phyloP scores from a whole-genome alignment of 176 grass and related monocot species.

The Triticum timopheevii region DNA sequence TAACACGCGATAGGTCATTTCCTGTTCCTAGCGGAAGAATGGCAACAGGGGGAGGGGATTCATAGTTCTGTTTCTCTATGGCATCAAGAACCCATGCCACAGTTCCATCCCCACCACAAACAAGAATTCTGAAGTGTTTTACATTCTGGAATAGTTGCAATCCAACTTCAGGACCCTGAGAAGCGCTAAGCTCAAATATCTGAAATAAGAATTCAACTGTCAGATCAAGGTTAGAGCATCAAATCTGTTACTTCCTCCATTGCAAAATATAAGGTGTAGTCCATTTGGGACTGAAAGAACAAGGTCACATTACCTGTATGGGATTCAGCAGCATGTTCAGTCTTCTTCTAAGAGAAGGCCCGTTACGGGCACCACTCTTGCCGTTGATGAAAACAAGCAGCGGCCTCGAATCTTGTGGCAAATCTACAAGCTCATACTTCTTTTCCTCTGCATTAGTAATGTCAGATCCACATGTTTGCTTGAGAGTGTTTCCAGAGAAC shows the following conservation, averaged over 20 bases:
- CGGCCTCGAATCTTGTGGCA: slow-evolving; percentile 68
- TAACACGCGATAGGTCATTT: slow-evolving; percentile 79
- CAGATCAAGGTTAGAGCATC: slow-evolving; percentile 21
- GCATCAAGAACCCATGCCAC: slow-evolving; percentile 89
- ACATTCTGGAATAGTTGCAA: slow-evolving; percentile 65
- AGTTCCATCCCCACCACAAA: slow-evolving; percentile 95
- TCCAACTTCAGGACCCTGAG: slow-evolving; percentile 81
- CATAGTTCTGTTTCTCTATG: slow-evolving; percentile 79
- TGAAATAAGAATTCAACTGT: slow-evolving; percentile 42
- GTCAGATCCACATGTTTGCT: slow-evolving; percentile 32
- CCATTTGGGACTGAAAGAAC: neutral
- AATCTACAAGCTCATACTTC: slow-evolving; percentile 64
- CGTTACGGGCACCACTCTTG: slow-evolving; percentile 79
- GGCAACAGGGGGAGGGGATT: slow-evolving; percentile 90
- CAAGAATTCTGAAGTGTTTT: slow-evolving; percentile 86
- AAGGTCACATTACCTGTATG: slow-evolving; percentile 61
- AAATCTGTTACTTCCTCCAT: neutral
- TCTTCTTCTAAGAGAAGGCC: slow-evolving; percentile 83
- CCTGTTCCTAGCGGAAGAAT: slow-evolving; percentile 94
- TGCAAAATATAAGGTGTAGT: no score
- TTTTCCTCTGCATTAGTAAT: slow-evolving; percentile 29
- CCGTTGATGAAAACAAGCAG: slow-evolving; percentile 96
- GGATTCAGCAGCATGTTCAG: slow-evolving; percentile 86
- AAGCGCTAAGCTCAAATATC: slow-evolving; percentile 85
- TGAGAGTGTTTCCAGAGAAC: slow-evolving; percentile 36